Conservation (phyloP, 2,329 filamentous ascomycete genomes). For the Cucurbitaria berberidis region DNA sequence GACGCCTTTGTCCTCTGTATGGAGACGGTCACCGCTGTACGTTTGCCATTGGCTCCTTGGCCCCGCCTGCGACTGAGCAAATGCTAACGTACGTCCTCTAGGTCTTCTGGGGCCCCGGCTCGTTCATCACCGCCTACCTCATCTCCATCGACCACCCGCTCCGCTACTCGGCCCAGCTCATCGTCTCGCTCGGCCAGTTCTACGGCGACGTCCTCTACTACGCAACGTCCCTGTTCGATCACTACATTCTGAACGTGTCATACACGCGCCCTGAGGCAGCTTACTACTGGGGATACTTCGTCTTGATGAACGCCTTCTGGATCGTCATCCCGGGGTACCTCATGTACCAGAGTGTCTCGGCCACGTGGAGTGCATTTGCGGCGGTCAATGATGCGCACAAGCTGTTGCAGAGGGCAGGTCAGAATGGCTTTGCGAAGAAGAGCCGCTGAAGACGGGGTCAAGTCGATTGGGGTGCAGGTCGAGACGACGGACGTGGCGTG, state of each 20-base stretch:
- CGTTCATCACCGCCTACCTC: constrained; percentile 61
- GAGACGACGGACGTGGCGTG: background rate
- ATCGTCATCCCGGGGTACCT: constrained; percentile 62
- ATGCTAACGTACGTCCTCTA: constrained; percentile 34
- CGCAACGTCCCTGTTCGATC: constrained; percentile 67
- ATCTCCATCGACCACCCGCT: constrained; percentile 62
- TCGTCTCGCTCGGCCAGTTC: constrained; percentile 68
- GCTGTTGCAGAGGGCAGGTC: constrained; percentile 34
- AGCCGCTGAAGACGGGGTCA: constrained; percentile 15
- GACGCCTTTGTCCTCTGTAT: constrained; percentile 84
- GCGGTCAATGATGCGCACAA: constrained; percentile 45
- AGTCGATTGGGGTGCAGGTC: background rate
- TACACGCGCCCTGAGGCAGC: constrained; percentile 68
- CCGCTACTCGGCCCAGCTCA: constrained; percentile 64
- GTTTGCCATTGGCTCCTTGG: constrained; percentile 33
- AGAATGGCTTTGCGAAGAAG: constrained; percentile 41
- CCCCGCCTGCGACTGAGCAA: background rate
- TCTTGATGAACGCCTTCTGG: constrained; percentile 71
- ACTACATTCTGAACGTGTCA: constrained; percentile 59
- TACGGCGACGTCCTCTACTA: constrained; percentile 71
- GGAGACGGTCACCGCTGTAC: constrained; percentile 79
- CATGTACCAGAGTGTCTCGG: constrained; percentile 43
- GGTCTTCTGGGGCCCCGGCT: constrained; percentile 67
- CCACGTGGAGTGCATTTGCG: constrained; percentile 42
- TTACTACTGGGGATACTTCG: constrained; percentile 71